phyloP scores from a whole-genome alignment of 805 yeast genomes.

The Yarrowia alimentaria region DNA sequence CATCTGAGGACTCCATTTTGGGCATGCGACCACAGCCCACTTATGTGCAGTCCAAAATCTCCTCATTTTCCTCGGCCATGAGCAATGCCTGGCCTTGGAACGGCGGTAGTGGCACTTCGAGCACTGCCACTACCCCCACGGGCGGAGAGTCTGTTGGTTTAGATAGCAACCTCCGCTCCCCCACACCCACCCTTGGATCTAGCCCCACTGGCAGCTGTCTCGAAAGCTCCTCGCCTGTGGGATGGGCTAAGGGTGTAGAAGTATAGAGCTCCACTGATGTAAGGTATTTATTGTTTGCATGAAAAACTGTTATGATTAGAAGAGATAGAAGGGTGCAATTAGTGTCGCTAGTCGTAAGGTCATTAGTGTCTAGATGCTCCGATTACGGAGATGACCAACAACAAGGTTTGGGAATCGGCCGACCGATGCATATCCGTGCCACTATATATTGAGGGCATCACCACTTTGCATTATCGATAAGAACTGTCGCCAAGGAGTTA shows the following conservation, averaged over 20 bases:
- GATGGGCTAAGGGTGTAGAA: slow-evolving; percentile 27
- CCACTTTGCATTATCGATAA: too few species aligned
- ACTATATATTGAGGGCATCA: too few species aligned
- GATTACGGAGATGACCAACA: neutral
- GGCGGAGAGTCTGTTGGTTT: slow-evolving; percentile 18
- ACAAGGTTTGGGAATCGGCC: slow-evolving; percentile 14
- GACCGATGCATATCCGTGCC: too few species aligned
- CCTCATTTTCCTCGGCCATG: slow-evolving; percentile 22
- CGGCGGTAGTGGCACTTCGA: slow-evolving; percentile 25
- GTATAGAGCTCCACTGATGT: slow-evolving; percentile 28
- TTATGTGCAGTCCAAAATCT: slow-evolving; percentile 24
- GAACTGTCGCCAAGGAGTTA: too few species aligned
- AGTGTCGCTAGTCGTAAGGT: neutral
- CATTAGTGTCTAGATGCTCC: neutral
- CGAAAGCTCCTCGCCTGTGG: slow-evolving; percentile 20
- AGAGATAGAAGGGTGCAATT: neutral
- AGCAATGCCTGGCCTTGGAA: slow-evolving; percentile 22
- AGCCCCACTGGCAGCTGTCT: slow-evolving; percentile 26
- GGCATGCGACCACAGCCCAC: slow-evolving; percentile 25
- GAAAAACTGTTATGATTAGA: neutral
- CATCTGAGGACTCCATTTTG: slow-evolving; percentile 23
- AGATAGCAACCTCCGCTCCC: slow-evolving; percentile 15
- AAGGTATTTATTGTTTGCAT: slow-evolving; percentile 27
- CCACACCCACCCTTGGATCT: slow-evolving; percentile 26
- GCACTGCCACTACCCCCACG: slow-evolving; percentile 26